phyloP scores from a whole-genome alignment of 2,329 filamentous ascomycete species.

The Annulohypoxylon truncatum region DNA sequence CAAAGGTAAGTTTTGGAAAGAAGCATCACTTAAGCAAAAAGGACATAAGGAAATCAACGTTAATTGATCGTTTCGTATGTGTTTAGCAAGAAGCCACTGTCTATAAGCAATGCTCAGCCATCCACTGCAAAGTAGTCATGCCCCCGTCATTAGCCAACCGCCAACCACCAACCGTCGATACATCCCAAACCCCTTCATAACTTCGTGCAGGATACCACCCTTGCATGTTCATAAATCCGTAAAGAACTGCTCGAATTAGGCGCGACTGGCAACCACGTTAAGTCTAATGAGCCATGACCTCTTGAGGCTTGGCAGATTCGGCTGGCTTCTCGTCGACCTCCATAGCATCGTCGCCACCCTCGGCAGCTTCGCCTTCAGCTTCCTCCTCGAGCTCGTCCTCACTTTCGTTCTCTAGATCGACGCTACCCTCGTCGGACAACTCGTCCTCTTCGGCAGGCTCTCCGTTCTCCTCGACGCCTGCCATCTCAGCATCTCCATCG shows the following conservation, averaged over 20 bases:
- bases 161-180: constrained; percentile 23
- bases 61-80: constrained; percentile 25
- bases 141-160: constrained; percentile 28
- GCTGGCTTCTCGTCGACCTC: constrained; percentile 54
- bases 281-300: constrained; percentile 45
- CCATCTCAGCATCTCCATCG: constrained; percentile 78
- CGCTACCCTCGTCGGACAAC: constrained; percentile 73
- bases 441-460: constrained; percentile 70
- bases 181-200: constrained; percentile 33
- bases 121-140: constrained; percentile 30
- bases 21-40: not conserved
- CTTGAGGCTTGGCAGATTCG: constrained; percentile 38
- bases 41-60: not conserved
- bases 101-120: constrained; percentile 21
- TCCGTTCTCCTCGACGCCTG: constrained; percentile 62
- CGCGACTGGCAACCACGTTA: not conserved
- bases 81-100: constrained; percentile 24
- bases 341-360: constrained; percentile 56
- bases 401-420: constrained; percentile 78
- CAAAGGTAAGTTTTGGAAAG: not conserved
- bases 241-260: constrained; percentile 1
- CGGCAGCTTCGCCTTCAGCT: constrained; percentile 54
- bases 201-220: constrained; percentile 32
- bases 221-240: constrained; percentile 2
- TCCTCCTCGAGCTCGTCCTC: constrained; percentile 74